Evolutionary conservation across 139 green algal species (phyloP).

Genomic region (Yamagishiella unicocca): DNA sequence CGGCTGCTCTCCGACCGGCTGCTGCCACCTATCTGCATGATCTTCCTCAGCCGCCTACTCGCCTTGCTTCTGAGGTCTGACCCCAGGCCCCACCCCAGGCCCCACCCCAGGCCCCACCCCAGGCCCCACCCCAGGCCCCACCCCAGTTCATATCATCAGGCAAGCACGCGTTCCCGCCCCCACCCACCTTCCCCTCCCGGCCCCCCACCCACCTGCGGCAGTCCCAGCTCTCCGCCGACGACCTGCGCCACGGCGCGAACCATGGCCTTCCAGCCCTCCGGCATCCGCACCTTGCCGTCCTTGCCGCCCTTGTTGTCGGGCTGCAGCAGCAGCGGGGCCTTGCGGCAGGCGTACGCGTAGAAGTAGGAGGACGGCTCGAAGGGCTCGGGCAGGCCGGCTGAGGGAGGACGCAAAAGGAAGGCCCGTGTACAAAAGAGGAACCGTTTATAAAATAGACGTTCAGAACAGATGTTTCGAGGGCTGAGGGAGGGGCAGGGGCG

Average conservation of each 20-base stretch:
- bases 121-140: not conserved
- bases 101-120: too few species aligned
- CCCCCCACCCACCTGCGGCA: conserved; percentile 11
- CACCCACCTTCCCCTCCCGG: not conserved
- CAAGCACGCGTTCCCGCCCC: not conserved
- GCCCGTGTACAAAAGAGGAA: too few species aligned
- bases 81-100: too few species aligned
- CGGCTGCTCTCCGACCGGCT: too few species aligned
- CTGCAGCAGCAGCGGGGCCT: conserved; percentile 31
- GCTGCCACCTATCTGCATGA: too few species aligned
- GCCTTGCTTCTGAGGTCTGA: too few species aligned
- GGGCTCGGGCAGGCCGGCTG: conserved; percentile 41
- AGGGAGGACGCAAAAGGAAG: not conserved
- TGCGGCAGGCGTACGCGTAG: conserved; percentile 44
- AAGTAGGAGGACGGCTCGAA: conserved; percentile 37
- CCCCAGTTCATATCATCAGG: not conserved
- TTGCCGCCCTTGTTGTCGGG: not conserved
- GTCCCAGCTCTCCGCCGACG: not conserved
- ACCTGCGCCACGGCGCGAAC: conserved; percentile 18
- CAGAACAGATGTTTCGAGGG: not conserved
- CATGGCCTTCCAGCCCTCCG: conserved; percentile 16
- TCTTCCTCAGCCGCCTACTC: not conserved
- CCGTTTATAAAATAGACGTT: too few species aligned
- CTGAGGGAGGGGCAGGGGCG: not conserved
- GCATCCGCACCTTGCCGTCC: conserved; percentile 4